A percentile compares a stretch with the other conserved stretches of the same genome.
Evolutionary conservation across 2,329 filamentous ascomycete species (phyloP).

Genomic region (Penicillium corylophilum): DNA sequence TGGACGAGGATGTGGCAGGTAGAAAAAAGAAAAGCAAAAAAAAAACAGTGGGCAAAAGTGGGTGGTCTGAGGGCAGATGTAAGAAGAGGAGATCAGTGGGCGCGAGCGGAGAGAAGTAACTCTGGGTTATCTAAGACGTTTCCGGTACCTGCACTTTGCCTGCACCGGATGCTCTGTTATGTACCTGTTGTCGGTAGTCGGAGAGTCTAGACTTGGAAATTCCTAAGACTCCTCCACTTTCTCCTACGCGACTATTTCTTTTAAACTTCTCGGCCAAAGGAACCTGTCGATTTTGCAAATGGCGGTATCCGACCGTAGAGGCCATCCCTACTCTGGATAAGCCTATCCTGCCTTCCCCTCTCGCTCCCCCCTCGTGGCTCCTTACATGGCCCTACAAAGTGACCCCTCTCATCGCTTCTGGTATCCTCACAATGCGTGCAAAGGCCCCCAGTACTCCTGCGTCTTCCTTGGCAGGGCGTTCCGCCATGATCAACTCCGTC

Average conservation of each 20-base stretch:
- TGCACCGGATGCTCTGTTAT: too few relatives aligned
- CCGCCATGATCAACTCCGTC: conserved; percentile 24
- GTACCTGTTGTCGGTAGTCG: background rate
- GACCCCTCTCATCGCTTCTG: conserved; percentile 8
- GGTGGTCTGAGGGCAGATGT: background rate
- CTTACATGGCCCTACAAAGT: conserved; percentile 15
- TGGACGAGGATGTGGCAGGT: background rate
- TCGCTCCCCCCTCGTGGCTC: conserved; percentile 14
- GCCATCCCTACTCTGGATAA: conserved; percentile 18
- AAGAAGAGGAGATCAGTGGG: conserved; percentile 18
- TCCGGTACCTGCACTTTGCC: conserved; percentile 15
- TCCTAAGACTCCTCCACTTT: too few relatives aligned
- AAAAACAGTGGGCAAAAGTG: background rate
- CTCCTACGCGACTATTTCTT: background rate
- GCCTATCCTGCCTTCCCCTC: conserved; percentile 9
- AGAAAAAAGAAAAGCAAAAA: conserved; percentile 1
- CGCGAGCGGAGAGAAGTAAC: conserved; percentile 16
- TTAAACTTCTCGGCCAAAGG: background rate
- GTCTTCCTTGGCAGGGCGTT: conserved; percentile 7
- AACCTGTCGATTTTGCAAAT: conserved; percentile 9
- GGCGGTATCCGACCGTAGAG: conserved; percentile 4
- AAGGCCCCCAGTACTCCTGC: conserved; percentile 4
- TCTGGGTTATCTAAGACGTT: conserved; percentile 28
- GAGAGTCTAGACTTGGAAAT: too few relatives aligned
- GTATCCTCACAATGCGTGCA: conserved; percentile 13